Conservation (phyloP, 495 filamentous ascomycete species). For the Filosporella fistucella region DNA sequence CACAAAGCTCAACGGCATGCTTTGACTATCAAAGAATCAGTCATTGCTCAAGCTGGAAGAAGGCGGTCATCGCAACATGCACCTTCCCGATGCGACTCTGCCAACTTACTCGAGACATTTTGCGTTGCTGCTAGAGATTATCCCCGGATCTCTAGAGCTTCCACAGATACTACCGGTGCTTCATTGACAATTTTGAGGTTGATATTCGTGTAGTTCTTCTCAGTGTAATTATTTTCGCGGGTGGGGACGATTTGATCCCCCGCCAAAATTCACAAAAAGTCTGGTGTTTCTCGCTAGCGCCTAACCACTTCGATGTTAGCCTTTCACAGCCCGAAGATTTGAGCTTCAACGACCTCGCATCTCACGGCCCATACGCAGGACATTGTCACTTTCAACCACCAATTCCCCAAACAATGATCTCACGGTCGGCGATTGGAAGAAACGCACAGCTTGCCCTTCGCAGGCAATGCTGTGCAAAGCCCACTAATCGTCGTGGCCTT, state of each 20-base stretch:
- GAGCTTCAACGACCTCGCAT: constrained; percentile 5
- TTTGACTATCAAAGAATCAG: constrained; percentile 35
- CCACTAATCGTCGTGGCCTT: constrained; percentile 64
- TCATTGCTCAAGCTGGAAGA: constrained; percentile 5
- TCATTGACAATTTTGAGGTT: constrained; percentile 33
- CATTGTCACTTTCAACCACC: constrained; percentile 10
- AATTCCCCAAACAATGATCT: constrained; percentile 69
- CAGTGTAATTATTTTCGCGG: constrained; percentile 12
- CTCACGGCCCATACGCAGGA: too few species aligned
- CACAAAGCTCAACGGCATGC: constrained; percentile 75
- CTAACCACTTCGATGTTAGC: neutral
- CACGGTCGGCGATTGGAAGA: constrained; percentile 72
- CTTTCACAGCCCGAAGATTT: neutral
- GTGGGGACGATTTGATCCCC: constrained; percentile 16
- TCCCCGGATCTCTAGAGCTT: constrained; percentile 69
- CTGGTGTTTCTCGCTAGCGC: too few species aligned
- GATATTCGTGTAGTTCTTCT: constrained; percentile 4
- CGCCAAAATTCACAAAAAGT: constrained; percentile 2
- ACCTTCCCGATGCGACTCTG: neutral
- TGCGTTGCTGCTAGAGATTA: constrained; percentile 60
- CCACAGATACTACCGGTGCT: constrained; percentile 59
- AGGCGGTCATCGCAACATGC: neutral
- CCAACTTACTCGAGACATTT: constrained; percentile 51
- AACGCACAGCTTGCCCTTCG: constrained; percentile 73
- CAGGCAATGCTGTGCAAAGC: constrained; percentile 50